Evolutionary conservation across 768 basidiomycete species (phyloP).

Genomic region (Goffeauzyma gilvescens): DNA sequence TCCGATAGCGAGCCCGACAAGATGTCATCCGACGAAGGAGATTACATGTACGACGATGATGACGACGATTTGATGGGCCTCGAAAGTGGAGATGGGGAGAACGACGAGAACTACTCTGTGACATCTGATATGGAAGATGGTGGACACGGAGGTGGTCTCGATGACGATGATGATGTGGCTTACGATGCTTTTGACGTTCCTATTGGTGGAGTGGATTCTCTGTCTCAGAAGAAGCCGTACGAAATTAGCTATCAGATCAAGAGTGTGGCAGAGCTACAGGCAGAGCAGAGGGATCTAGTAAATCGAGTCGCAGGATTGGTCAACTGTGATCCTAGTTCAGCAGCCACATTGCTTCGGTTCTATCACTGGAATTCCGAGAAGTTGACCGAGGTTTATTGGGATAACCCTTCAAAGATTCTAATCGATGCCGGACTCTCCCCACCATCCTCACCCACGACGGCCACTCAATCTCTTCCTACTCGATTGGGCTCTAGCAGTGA

Average conservation of each 20-base stretch:
- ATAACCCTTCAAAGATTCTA: constrained; percentile 54
- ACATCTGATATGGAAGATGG: neutral
- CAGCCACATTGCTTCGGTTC: constrained; percentile 59
- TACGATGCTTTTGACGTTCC: constrained; percentile 25
- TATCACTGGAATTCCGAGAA: constrained; percentile 91
- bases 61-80: constrained; percentile 3
- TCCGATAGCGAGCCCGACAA: neutral
- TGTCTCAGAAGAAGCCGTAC: constrained; percentile 36
- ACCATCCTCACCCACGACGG: constrained; percentile 34
- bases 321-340: constrained; percentile 67
- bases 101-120: neutral
- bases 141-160: constrained; percentile 1
- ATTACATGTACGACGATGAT: constrained; percentile 6
- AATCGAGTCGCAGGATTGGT: constrained; percentile 76
- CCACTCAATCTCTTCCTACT: constrained; percentile 33
- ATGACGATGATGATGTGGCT: constrained; percentile 16
- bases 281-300: constrained; percentile 55
- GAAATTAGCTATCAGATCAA: constrained; percentile 72
- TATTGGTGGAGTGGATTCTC: constrained; percentile 18
- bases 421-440: constrained; percentile 50
- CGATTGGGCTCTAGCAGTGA: too few relatives aligned
- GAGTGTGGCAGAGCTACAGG: constrained; percentile 52
- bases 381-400: constrained; percentile 93
- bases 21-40: constrained; percentile 8
- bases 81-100: constrained; percentile 2